Percentiles rank a stretch among this genome's conserved stretches.
These are phyloP conservation scores for Trametes sanguinea DNA, from an alignment of 768 basidiomycete species.

Conservation along the genomic window DNA sequence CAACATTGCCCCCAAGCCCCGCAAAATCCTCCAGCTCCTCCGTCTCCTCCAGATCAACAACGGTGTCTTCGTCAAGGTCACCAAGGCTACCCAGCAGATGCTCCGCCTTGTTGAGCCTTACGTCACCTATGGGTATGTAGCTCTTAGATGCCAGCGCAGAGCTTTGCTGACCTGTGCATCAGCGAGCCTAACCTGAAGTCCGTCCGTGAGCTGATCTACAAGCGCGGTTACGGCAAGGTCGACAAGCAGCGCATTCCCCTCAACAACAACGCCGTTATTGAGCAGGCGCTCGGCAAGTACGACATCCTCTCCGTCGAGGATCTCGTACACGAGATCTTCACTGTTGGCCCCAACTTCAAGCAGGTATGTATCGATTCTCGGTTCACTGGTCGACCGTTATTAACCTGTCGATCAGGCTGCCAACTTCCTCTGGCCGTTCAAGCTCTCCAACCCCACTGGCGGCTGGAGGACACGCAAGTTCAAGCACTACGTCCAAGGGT, in stretches of 20 bases:
- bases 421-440: constrained; percentile 99
- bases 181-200: constrained; percentile 97
- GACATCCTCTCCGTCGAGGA: constrained; percentile 98
- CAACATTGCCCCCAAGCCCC: constrained; percentile 98
- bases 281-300: constrained; percentile 85
- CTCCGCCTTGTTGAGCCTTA: constrained; percentile 97
- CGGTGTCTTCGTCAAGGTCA: constrained; percentile 97
- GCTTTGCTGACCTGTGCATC: neutral
- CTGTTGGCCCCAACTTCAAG: constrained; percentile 98
- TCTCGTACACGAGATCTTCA: constrained; percentile 95
- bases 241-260: constrained; percentile 97
- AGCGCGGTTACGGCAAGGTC: constrained; percentile 99
- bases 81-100: constrained; percentile 97
- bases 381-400: neutral
- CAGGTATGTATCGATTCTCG: constrained; percentile 56
- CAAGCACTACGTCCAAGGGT: constrained; percentile 94
- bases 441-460: constrained; percentile 98
- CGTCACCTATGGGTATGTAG: constrained; percentile 87
- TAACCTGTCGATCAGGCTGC: constrained; percentile 53
- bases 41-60: constrained; percentile 99
- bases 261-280: constrained; percentile 90
- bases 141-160: neutral
- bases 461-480: constrained; percentile 99
- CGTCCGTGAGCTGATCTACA: constrained; percentile 97
- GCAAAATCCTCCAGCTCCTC: constrained; percentile 98